A percentile compares a stretch with the other conserved stretches of the same genome.
Evolutionary conservation across 116 monocot species (phyloP).

Genomic region (Zostera marina): DNA sequence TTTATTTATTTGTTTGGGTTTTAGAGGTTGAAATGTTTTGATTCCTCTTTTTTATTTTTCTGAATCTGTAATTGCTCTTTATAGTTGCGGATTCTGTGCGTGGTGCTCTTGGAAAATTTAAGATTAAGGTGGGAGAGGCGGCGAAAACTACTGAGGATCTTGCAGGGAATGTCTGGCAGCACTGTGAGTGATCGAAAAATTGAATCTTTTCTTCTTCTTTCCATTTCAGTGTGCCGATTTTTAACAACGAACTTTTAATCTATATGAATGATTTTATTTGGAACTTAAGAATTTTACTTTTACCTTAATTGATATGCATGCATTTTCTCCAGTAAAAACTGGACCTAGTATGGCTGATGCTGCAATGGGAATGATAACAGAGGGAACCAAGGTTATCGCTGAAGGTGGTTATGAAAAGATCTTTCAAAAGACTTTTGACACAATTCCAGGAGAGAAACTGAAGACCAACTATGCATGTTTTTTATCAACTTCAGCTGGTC

Average conservation of each 20-base stretch:
- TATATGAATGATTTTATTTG: too few relatives aligned
- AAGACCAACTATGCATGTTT: constrained; percentile 52
- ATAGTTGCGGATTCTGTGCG: constrained; percentile 50
- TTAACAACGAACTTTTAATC: too few relatives aligned
- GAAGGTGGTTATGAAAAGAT: constrained; percentile 94
- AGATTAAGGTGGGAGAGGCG: constrained; percentile 48
- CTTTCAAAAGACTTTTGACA: constrained; percentile 63
- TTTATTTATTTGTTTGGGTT: not conserved
- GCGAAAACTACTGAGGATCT: constrained; percentile 61
- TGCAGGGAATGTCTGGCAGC: constrained; percentile 76
- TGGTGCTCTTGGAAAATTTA: constrained; percentile 51
- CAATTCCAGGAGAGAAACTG: constrained; percentile 60
- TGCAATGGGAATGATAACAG: constrained; percentile 84
- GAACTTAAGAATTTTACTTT: too few relatives aligned
- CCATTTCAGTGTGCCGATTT: not conserved
- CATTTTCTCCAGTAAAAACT: constrained; percentile 46
- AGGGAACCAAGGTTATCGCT: constrained; percentile 79
- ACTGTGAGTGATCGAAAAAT: constrained; percentile 34
- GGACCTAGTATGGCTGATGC: constrained; percentile 82
- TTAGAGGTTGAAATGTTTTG: not conserved
- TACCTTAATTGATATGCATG: not conserved
- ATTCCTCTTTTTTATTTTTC: not conserved
- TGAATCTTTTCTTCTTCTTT: not conserved
- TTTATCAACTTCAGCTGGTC: constrained; percentile 88
- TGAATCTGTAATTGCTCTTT: not conserved